Conservation (phyloP, 2,329 filamentous ascomycete species). For the Clarireedia homoeocarpa region DNA sequence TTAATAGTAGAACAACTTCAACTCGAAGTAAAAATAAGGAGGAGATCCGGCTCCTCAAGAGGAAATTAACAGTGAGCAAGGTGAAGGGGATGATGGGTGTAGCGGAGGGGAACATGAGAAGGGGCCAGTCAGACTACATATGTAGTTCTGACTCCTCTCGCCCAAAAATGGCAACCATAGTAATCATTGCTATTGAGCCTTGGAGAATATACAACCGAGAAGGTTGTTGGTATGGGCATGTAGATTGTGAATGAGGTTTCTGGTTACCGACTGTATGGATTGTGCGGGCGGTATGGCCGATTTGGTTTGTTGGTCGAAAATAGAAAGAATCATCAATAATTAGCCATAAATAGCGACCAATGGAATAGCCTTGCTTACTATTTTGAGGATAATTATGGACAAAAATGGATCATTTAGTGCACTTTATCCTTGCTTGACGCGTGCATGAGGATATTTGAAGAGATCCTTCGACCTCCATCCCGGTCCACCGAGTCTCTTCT, state of each 20-base stretch:
- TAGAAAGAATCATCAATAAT: background rate
- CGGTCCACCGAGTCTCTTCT: no score
- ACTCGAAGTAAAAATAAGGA: background rate
- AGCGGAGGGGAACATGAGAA: background rate
- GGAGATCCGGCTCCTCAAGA: conserved; percentile 4
- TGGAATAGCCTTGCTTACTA: background rate
- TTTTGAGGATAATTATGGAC: background rate
- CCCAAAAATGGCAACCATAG: background rate
- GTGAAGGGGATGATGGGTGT: background rate
- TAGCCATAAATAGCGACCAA: background rate
- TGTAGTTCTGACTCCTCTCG: background rate
- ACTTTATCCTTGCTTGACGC: background rate
- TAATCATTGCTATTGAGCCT: background rate
- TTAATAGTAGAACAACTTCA: background rate
- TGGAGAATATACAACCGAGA: background rate
- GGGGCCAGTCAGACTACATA: background rate
- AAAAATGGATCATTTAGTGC: background rate
- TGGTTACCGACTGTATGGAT: background rate
- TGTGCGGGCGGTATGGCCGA: no score
- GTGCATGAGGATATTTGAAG: no score
- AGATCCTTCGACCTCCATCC: no score
- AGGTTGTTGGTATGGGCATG: background rate
- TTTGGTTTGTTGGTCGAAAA: background rate
- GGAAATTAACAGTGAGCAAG: conserved; percentile 1
- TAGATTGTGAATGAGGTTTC: background rate